Percentiles rank a stretch among this genome's conserved stretches.
Conservation (phyloP, 805 yeast species). For the Wickerhamiella nectarea region DNA sequence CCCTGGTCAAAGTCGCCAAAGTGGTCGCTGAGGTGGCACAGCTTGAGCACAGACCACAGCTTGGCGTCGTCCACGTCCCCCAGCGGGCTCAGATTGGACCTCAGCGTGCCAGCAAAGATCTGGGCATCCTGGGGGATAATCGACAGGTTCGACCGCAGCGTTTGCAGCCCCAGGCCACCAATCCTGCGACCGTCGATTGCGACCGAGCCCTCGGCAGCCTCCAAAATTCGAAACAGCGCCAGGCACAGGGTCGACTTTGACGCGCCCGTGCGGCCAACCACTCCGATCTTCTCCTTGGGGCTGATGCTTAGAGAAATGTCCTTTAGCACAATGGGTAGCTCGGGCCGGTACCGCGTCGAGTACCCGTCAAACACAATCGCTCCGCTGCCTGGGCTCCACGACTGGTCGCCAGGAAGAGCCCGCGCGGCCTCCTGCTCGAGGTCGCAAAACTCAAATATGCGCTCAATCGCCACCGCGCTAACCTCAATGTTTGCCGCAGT, state of each 20-base stretch:
- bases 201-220: constrained; percentile 41
- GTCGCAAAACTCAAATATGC: constrained; percentile 38
- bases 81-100: constrained; percentile 58
- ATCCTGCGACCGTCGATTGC: constrained; percentile 46
- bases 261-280: constrained; percentile 95
- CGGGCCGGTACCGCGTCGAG: constrained; percentile 78
- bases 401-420: constrained; percentile 48
- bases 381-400: constrained; percentile 65
- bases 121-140: constrained; percentile 73
- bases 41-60: constrained; percentile 45
- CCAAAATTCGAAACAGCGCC: constrained; percentile 54
- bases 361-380: constrained; percentile 53
- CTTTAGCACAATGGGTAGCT: constrained; percentile 67
- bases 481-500: constrained; percentile 89
- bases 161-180: constrained; percentile 39
- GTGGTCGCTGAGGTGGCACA: constrained; percentile 40
- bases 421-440: constrained; percentile 77
- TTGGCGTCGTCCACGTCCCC: constrained; percentile 36
- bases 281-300: constrained; percentile 68
- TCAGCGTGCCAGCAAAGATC: constrained; percentile 49
- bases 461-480: constrained; percentile 78
- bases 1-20: constrained; percentile 28
- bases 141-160: constrained; percentile 44
- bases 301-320: constrained; percentile 61
- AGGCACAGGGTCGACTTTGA: constrained; percentile 89